Conservation (phyloP, 345 rosid species). For the Sisymbrium altissimum region DNA sequence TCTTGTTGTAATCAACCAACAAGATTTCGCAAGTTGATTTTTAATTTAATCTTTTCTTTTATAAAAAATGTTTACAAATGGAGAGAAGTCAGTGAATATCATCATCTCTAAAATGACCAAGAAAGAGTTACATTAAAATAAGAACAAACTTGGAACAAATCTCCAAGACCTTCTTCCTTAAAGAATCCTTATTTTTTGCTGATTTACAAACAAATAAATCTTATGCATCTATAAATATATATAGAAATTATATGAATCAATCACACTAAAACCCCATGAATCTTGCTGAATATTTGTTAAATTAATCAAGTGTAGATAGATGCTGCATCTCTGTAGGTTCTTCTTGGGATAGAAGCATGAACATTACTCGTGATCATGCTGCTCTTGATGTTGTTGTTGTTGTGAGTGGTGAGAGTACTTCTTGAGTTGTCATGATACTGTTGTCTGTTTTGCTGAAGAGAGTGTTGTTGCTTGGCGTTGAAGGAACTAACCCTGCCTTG, state of each 20-base stretch:
- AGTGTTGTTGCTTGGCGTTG: constrained; percentile 43
- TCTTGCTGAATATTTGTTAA: neutral
- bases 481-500: constrained; percentile 54
- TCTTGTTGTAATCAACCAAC: constrained; percentile 13
- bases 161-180: constrained; percentile 1
- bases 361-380: constrained; percentile 10
- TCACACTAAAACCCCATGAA: constrained; percentile 20
- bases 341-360: constrained; percentile 41
- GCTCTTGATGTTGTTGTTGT: constrained; percentile 9
- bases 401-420: constrained; percentile 18
- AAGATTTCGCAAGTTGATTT: neutral
- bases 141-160: constrained; percentile 17
- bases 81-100: constrained; percentile 13
- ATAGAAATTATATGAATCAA: constrained; percentile 7
- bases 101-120: constrained; percentile 17
- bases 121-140: neutral
- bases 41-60: constrained; percentile 4
- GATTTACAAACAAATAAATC: constrained; percentile 31
- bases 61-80: constrained; percentile 17
- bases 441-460: constrained; percentile 29
- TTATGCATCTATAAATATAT: constrained; percentile 3
- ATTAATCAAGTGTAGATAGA: constrained; percentile 25
- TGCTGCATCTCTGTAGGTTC: constrained; percentile 35
- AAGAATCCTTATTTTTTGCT: constrained; percentile 8
- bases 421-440: constrained; percentile 32